Conservation (phyloP, 345 rosid genomes). For the Linum usitatissimum region DNA sequence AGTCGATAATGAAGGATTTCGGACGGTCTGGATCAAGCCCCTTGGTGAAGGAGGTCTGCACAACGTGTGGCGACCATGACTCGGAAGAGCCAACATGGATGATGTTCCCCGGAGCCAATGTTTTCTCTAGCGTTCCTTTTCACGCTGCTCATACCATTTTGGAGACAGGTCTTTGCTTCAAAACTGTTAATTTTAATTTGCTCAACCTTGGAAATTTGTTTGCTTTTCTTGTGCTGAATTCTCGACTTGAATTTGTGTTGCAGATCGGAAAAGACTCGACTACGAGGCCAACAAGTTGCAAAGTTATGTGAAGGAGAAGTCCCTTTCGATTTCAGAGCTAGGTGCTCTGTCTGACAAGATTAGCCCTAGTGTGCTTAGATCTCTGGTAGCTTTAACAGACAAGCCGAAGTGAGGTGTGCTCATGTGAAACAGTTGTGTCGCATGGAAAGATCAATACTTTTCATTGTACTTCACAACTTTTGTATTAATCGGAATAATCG, state of each 20-base stretch:
- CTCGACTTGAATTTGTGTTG: slow-evolving; percentile 4
- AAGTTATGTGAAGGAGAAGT: slow-evolving; percentile 64
- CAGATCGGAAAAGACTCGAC: slow-evolving; percentile 52
- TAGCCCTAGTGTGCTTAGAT: slow-evolving; percentile 50
- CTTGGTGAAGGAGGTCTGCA: slow-evolving; percentile 66
- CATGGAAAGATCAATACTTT: no score
- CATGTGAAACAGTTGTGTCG: no score
- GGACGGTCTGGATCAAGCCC: slow-evolving; percentile 35
- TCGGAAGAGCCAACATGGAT: slow-evolving; percentile 63
- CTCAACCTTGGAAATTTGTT: neutral
- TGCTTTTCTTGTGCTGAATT: neutral
- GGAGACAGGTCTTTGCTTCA: slow-evolving; percentile 43
- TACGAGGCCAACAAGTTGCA: slow-evolving; percentile 56
- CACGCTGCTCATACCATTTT: slow-evolving; percentile 72
- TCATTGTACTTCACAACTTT: no score
- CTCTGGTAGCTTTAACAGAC: slow-evolving; percentile 52
- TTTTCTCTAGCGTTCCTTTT: slow-evolving; percentile 60
- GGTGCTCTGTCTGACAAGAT: slow-evolving; percentile 71
- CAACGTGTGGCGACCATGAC: slow-evolving; percentile 67
- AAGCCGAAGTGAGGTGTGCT: slow-evolving; percentile 27
- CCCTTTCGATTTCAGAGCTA: slow-evolving; percentile 49
- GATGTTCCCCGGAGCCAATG: slow-evolving; percentile 69
- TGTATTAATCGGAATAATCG: no score
- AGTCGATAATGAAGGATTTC: slow-evolving; percentile 60
- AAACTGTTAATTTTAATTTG: neutral